phyloP scores from a whole-genome alignment of 2,329 filamentous ascomycete genomes.

The Fusarium liriodendri region DNA sequence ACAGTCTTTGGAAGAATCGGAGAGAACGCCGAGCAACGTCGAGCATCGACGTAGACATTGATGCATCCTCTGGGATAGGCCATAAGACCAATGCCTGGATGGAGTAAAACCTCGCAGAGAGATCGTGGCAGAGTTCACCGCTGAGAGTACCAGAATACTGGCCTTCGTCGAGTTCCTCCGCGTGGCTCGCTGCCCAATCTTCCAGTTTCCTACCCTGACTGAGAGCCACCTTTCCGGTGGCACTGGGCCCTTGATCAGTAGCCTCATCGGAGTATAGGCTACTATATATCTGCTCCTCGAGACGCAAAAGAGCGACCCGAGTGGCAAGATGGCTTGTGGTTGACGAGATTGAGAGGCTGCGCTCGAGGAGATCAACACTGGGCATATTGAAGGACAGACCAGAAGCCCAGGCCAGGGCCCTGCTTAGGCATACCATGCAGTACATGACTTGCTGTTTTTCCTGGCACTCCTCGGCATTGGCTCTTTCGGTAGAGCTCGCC shows the following conservation, averaged over 20 bases:
- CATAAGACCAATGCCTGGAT: neutral
- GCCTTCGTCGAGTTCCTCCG: neutral
- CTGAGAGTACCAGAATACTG: neutral
- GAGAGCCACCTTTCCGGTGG: neutral
- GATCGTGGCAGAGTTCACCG: neutral
- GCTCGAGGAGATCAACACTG: neutral
- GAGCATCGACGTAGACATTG: neutral
- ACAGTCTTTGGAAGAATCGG: conserved; percentile 7
- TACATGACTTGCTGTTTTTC: conserved; percentile 10
- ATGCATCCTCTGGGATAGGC: neutral
- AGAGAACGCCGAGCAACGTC: conserved; percentile 3
- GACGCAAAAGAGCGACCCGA: neutral
- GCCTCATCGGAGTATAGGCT: conserved; percentile 6
- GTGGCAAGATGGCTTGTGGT: neutral
- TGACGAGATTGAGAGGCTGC: neutral
- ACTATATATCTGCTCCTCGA: conserved; percentile 6
- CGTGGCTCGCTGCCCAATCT: conserved; percentile 1
- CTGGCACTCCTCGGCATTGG: neutral
- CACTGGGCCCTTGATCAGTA: neutral
- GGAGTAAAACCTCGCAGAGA: neutral
- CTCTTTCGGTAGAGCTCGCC: neutral
- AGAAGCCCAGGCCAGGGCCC: conserved; percentile 6
- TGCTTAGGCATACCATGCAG: conserved; percentile 6
- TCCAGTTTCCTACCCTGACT: neutral
- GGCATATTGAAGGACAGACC: neutral